Conservation (phyloP, 495 filamentous ascomycete species). For the Lichenothelia convexa region DNA sequence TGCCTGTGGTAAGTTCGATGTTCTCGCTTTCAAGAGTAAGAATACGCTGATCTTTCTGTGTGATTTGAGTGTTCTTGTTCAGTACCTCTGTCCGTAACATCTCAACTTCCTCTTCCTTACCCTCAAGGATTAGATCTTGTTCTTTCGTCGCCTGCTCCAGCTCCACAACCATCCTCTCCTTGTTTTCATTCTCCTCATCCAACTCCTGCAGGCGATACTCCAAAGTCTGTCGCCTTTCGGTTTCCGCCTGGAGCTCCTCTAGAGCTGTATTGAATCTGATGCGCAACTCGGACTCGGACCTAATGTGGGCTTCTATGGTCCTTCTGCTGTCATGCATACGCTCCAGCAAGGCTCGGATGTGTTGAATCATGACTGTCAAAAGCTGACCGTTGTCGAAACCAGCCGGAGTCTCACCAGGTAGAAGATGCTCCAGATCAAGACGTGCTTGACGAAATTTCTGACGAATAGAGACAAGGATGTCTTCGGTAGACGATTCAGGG, state of each 20-base stretch:
- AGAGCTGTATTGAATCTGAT: constrained; percentile 10
- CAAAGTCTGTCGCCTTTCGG: constrained; percentile 18
- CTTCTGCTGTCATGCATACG: constrained; percentile 8
- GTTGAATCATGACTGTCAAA: constrained; percentile 10
- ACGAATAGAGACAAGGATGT: constrained; percentile 16
- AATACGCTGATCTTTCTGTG: neutral
- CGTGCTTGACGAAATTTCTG: constrained; percentile 14
- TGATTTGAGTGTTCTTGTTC: too few species aligned
- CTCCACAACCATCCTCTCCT: constrained; percentile 25
- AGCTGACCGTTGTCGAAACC: constrained; percentile 13
- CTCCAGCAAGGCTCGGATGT: constrained; percentile 12
- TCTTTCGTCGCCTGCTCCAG: constrained; percentile 10
- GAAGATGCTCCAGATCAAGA: constrained; percentile 12
- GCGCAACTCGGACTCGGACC: too few species aligned
- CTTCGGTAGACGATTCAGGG: constrained; percentile 3
- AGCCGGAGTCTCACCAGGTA: constrained; percentile 10
- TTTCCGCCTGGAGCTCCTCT: constrained; percentile 12
- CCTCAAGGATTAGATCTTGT: constrained; percentile 20
- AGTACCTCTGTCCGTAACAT: too few species aligned
- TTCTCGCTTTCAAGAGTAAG: neutral
- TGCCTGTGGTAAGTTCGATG: too few species aligned
- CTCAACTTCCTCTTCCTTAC: too few species aligned
- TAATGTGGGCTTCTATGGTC: too few species aligned
- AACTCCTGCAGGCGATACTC: constrained; percentile 33
- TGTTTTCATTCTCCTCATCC: constrained; percentile 28